A percentile compares a stretch with the other conserved stretches of the same genome.
phyloP scores from a whole-genome alignment of 805 yeast species.

The Debaryomyces tyrocola region DNA sequence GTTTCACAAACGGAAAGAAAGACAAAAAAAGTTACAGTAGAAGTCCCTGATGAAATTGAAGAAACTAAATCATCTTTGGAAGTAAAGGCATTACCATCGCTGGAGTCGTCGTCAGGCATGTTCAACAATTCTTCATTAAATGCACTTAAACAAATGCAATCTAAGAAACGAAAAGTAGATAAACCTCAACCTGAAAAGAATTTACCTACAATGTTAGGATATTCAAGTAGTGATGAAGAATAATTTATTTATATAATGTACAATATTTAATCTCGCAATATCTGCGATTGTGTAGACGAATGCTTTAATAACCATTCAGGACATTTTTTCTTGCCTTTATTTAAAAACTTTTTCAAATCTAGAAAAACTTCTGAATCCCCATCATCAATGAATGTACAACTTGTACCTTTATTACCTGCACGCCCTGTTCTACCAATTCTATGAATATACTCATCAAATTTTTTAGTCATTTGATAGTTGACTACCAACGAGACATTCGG shows the following conservation, averaged over 20 bases:
- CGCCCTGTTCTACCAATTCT: constrained; percentile 97
- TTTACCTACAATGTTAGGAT: constrained; percentile 19
- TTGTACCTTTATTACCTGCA: constrained; percentile 80
- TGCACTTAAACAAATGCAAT: constrained; percentile 9
- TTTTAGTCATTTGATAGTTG: constrained; percentile 79
- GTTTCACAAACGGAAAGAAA: constrained; percentile 23
- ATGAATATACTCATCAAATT: constrained; percentile 83
- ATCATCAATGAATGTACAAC: constrained; percentile 68
- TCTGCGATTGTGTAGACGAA: constrained; percentile 11
- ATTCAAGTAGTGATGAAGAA: constrained; percentile 32
- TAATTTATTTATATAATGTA: constrained; percentile 10
- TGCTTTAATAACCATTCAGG: constrained; percentile 19
- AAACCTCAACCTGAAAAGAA: constrained; percentile 5
- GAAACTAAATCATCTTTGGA: constrained; percentile 5
- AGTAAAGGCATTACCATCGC: constrained; percentile 1
- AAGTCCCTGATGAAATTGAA: constrained; percentile 14
- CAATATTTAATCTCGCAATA: constrained; percentile 13
- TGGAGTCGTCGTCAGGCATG: constrained; percentile 3
- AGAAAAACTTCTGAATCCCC: constrained; percentile 53
- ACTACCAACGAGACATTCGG: constrained; percentile 81
- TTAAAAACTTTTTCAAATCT: constrained; percentile 51
- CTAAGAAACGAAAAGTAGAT: constrained; percentile 6
- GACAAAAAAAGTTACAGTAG: constrained; percentile 7
- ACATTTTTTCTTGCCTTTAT: constrained; percentile 24
- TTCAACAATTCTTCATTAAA: constrained; percentile 12